Conservation (phyloP, 441 rosid species). For the Adansonia grandidieri region DNA sequence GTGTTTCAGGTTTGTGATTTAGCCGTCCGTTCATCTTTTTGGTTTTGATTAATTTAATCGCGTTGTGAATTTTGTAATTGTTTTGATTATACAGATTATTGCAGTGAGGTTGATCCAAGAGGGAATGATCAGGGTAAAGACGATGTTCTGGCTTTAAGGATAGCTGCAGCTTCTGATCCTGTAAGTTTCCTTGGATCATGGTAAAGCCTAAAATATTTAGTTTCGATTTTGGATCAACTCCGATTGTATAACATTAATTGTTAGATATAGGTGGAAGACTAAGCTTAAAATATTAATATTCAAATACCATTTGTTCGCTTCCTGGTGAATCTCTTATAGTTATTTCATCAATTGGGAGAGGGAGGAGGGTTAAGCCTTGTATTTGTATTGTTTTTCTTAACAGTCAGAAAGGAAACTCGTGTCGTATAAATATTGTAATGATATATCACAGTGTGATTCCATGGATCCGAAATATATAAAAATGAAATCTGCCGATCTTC, state of each 20-base stretch:
- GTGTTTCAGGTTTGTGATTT: slow-evolving; percentile 48
- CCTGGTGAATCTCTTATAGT: not conserved
- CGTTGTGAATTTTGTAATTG: not conserved
- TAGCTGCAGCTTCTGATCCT: slow-evolving; percentile 27
- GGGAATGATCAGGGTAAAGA: slow-evolving; percentile 23
- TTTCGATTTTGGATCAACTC: not conserved
- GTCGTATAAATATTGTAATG: not conserved
- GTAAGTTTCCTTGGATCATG: slow-evolving; percentile 36
- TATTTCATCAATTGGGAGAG: not conserved
- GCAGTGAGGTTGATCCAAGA: slow-evolving; percentile 25
- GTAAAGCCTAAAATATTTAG: not conserved
- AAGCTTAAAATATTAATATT: too few relatives aligned
- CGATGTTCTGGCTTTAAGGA: slow-evolving; percentile 27
- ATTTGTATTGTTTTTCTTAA: not conserved
- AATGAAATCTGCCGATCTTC: not conserved
- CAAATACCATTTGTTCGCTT: not conserved
- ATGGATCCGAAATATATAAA: not conserved
- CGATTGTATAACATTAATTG: not conserved
- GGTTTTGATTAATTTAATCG: not conserved
- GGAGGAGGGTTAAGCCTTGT: not conserved
- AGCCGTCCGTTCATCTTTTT: slow-evolving; percentile 6
- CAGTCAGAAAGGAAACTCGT: not conserved
- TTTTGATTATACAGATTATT: slow-evolving; percentile 26
- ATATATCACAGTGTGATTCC: not conserved
- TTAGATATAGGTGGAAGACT: not conserved